A percentile compares a stretch with the other conserved stretches of the same genome.
Evolutionary conservation across 2,329 filamentous ascomycete genomes (phyloP).

Genomic region (Diaporthe citrichinensis): DNA sequence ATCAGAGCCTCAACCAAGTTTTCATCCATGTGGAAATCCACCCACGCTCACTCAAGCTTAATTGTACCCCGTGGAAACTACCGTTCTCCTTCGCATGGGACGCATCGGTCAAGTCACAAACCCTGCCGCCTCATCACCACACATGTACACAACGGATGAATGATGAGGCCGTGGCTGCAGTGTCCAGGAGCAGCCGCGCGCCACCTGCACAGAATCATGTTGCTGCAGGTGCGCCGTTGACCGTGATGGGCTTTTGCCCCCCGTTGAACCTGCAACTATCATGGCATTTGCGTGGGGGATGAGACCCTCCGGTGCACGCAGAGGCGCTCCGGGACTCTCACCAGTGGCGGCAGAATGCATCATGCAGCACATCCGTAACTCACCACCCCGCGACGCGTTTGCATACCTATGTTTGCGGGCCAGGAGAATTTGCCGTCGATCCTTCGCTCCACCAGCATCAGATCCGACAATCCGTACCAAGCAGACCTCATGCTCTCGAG

Average conservation of each 20-base stretch:
- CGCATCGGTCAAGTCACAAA: slow-evolving; percentile 27
- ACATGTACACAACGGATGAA: neutral
- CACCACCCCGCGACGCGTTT: slow-evolving; percentile 14
- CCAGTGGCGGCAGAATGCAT: slow-evolving; percentile 36
- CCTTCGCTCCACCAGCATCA: slow-evolving; percentile 35
- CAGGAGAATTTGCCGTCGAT: slow-evolving; percentile 39
- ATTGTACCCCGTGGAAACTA: slow-evolving; percentile 20
- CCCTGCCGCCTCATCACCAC: slow-evolving; percentile 10
- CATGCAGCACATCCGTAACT: slow-evolving; percentile 44
- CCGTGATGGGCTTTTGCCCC: neutral
- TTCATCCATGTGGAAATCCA: slow-evolving; percentile 31
- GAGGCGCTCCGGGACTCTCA: neutral
- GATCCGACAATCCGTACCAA: slow-evolving; percentile 45
- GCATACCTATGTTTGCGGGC: slow-evolving; percentile 23
- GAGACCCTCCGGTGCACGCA: neutral
- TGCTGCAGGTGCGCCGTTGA: neutral
- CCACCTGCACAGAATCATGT: neutral
- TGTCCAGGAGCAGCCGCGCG: neutral
- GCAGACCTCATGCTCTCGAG: slow-evolving; percentile 1
- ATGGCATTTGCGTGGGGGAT: neutral
- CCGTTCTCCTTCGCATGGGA: neutral
- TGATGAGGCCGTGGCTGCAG: neutral
- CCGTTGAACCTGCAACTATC: neutral
- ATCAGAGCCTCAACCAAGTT: slow-evolving; percentile 35
- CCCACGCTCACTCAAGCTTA: slow-evolving; percentile 29